Evolutionary conservation across 2,329 filamentous ascomycete genomes (phyloP), one percentile per base, ranked within the genome.

Genomic region (Botrytis medusae): DNA sequence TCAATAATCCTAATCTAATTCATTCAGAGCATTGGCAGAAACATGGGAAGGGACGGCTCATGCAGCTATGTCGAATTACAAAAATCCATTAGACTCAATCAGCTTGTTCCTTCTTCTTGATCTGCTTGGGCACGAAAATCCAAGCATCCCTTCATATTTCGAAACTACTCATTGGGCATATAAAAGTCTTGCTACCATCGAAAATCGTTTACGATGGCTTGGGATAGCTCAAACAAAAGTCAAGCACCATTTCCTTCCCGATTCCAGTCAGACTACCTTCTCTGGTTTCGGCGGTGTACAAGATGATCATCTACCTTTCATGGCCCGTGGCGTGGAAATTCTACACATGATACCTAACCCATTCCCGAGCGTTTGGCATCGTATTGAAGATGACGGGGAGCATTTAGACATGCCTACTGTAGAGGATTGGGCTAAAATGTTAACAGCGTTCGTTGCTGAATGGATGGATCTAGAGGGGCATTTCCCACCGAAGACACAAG

Each of bases 151-250:
- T 1, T 97, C 93, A 0, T 98, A 95, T 84, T 98, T 97, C 81
- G 87, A 90, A 74, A 92, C 91, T 1, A 98, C 95, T 0, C 95
- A 98, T 81, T 98, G 95, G 95, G 94, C 95, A 1, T 98, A 98
- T 82, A 86, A 89, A 77, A 87, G 88, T 74, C 89, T 98, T 85
- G 91, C 93, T 1, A 83, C 84, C 3, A 84, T 97, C 25, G 95
- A 98, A 83, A 83, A 85, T 69, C 91, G 94, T 40, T 86, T 98
- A 81, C 90, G 94, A 48, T 83, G 86, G 16, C 84, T 95, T 1
- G 85, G 85, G 1, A 83, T 92, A 48, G 88, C 95, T 75, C 90
- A 93, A 80, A 90, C 91, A 51, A 83, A 84, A 2, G 82, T 83
- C 74, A 81, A 83, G 74, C 80, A 87, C 0, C 76, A 77, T n/a